Conservation (phyloP, 2,329 filamentous ascomycete species). For the Colletotrichum simmondsii region DNA sequence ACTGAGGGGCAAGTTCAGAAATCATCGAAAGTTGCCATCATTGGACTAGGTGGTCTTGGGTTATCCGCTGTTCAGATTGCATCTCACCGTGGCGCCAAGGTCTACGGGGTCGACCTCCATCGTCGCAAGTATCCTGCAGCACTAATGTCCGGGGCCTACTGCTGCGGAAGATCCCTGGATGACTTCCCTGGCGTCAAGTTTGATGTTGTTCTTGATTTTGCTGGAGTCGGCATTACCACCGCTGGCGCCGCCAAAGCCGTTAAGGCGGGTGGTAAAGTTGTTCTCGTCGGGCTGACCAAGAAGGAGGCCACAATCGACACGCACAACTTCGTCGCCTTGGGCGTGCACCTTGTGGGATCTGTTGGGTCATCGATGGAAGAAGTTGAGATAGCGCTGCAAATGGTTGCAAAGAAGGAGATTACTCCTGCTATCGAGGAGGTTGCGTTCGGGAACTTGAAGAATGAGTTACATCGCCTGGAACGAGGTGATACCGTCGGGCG, state of each 20-base stretch:
- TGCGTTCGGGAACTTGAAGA: background rate
- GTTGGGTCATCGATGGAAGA: background rate
- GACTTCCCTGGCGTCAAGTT: background rate
- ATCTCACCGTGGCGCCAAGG: background rate
- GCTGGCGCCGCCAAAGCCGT: background rate
- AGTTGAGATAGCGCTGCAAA: background rate
- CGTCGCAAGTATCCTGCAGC: conserved; percentile 3
- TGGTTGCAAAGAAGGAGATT: background rate
- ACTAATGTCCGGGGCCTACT: background rate
- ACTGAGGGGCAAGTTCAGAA: conserved; percentile 6
- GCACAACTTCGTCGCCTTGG: background rate
- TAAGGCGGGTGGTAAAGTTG: conserved; percentile 6
- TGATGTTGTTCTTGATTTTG: conserved; percentile 21
- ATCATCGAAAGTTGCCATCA: background rate
- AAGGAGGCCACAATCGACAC: background rate
- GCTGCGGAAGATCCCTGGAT: background rate
- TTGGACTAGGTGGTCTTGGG: conserved; percentile 8
- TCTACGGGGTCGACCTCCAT: conserved; percentile 2
- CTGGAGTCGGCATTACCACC: background rate
- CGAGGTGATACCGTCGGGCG: background rate
- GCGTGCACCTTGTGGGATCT: background rate
- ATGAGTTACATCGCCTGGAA: background rate
- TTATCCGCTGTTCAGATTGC: conserved; percentile 2
- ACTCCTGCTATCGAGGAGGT: background rate
- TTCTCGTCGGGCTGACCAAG: conserved; percentile 11